phyloP scores from a whole-genome alignment of 192 early-diverging fungal species.

The Linderina pennispora region DNA sequence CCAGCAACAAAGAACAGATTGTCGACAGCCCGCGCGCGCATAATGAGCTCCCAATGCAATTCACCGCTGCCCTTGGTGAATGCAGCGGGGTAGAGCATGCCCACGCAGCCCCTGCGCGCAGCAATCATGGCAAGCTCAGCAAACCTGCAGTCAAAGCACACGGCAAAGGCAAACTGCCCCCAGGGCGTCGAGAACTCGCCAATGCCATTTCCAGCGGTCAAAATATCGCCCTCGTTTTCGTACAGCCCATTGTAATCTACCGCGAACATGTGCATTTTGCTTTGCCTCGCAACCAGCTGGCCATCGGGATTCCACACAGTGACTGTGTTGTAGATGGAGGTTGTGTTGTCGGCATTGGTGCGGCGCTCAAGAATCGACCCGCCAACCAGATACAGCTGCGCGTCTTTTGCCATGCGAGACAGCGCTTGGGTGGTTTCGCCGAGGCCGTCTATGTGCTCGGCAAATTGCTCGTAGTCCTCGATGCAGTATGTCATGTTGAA shows the following conservation, averaged over 20 bases:
- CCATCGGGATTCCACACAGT: constrained; percentile 57
- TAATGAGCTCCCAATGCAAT: constrained; percentile 89
- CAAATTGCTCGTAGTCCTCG: constrained; percentile 49
- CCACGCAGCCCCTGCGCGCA: constrained; percentile 74
- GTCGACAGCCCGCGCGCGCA: constrained; percentile 81
- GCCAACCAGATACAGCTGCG: constrained; percentile 69
- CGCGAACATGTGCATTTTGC: constrained; percentile 89
- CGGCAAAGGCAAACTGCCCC: constrained; percentile 85
- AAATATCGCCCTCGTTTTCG: constrained; percentile 83
- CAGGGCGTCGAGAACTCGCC: constrained; percentile 76
- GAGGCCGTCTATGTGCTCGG: constrained; percentile 22
- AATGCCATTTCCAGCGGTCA: constrained; percentile 64
- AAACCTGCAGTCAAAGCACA: constrained; percentile 97
- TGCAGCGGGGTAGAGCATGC: constrained; percentile 95
- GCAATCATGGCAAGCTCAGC: constrained; percentile 95
- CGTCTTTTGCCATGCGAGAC: constrained; percentile 68
- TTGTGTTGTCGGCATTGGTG: constrained; percentile 24
- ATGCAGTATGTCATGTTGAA: constrained; percentile 92
- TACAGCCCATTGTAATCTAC: constrained; percentile 89
- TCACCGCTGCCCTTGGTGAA: constrained; percentile 96
- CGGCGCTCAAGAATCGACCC: constrained; percentile 74
- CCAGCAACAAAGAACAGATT: constrained; percentile 90
- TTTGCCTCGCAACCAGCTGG: constrained; percentile 50
- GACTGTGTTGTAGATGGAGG: constrained; percentile 61
- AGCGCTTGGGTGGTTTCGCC: constrained; percentile 60